Evolutionary conservation across 2,329 filamentous ascomycete genomes (phyloP), one percentile per base, ranked within the genome.

Genomic region (Fusarium temperatum): DNA sequence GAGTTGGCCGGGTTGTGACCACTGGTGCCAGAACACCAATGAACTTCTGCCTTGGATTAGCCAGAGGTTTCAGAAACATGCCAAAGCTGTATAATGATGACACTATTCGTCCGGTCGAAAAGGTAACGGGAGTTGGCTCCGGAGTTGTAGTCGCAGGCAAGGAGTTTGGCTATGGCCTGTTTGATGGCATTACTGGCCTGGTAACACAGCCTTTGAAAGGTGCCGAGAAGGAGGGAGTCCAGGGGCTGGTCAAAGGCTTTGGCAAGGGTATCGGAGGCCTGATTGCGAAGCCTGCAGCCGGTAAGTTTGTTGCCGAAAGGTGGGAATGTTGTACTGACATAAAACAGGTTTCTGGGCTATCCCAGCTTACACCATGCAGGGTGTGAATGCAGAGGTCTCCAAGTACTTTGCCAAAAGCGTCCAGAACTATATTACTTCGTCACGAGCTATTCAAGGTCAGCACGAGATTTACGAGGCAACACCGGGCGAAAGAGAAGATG

Each of bases 41-140:
- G 87, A 94, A 97, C 80, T 92, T 98, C 72, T 94, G 93, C 45
- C 83, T 98, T 47, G 93, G 93, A 2, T 83, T 98, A 42, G 93
- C 95, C 1, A 93, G 93, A 81, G 95, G 95, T 0, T 97, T 98
- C 80, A 92, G 96, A 79, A 98, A 98, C 77, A 92, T 93, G 11
- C 95, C 95, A 1, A 92, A 90, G 75, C 85, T 98, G 2, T 98
- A 98, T 79, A 93, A 95, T 47, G 95, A 97, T 77, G 90, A 94
- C 3, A 95, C 91, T 3, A 91, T 98, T 2, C 88, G 94, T 14
- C 92, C 92, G n/a, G 85, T 89, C 2, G 92, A 94, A 66, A 94
- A 94, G 75, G 93, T 98, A 9, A 95, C 93, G 0, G 92, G 91
- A 58, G 84, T 97, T 56, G 87, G 90, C 59, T 94, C 91, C 71